phyloP scores from a whole-genome alignment of 208 protist species.

The Acanthamoeba sp. region DNA sequence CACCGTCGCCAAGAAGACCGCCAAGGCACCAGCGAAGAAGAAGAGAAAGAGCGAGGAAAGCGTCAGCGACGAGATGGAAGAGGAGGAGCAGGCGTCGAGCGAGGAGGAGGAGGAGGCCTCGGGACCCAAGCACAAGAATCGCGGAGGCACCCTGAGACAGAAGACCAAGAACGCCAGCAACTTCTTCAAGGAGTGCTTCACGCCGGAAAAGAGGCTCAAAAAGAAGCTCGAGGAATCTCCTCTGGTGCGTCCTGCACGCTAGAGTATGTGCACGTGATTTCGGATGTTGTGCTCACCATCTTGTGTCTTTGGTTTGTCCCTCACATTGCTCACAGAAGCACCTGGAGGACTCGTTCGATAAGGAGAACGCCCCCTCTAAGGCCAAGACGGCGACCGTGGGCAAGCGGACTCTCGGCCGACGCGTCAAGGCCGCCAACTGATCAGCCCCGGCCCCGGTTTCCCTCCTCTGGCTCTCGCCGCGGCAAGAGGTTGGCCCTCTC shows the following conservation, averaged over 20 bases:
- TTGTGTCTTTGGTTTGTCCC: too few relatives aligned
- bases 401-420: conserved; percentile 23
- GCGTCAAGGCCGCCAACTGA: conserved; percentile 9
- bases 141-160: conserved; percentile 30
- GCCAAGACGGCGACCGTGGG: background rate
- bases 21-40: conserved; percentile 11
- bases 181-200: conserved; percentile 48
- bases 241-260: background rate
- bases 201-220: conserved; percentile 44
- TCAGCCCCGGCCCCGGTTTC: background rate
- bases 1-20: background rate
- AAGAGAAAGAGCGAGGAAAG: conserved; percentile 45
- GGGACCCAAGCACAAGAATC: background rate
- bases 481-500: background rate
- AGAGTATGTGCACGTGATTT: too few relatives aligned
- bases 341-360: conserved; percentile 23
- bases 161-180: conserved; percentile 37
- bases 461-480: too few relatives aligned
- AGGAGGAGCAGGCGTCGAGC: background rate
- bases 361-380: conserved; percentile 29
- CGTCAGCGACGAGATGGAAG: conserved; percentile 37
- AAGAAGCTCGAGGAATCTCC: conserved; percentile 33
- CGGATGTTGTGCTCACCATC: too few relatives aligned
- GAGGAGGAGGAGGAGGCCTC: background rate
- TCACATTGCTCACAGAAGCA: background rate